phyloP scores from a whole-genome alignment of 2,329 filamentous ascomycete species.

The Fusarium sp. region DNA sequence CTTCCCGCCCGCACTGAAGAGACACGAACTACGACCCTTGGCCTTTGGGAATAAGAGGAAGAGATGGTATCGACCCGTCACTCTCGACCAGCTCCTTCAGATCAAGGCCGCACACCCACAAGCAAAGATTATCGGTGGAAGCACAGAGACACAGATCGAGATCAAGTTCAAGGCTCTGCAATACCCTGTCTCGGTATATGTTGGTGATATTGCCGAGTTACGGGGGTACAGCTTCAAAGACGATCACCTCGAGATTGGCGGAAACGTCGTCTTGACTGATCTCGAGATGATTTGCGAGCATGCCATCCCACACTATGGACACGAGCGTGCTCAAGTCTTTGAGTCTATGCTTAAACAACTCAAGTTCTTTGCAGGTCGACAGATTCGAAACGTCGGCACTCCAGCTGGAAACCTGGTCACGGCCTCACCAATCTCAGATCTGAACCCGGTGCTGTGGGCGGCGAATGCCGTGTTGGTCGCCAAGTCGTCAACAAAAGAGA shows the following conservation, averaged over 20 bases:
- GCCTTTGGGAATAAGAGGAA: conserved; percentile 96
- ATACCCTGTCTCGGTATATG: conserved; percentile 90
- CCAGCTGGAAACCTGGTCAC: conserved; percentile 95
- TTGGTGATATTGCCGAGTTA: conserved; percentile 92
- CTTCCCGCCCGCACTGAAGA: conserved; percentile 87
- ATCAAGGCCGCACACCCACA: conserved; percentile 89
- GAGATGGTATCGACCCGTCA: conserved; percentile 92
- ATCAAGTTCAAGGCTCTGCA: conserved; percentile 97
- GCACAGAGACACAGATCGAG: conserved; percentile 97
- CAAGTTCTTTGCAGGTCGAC: conserved; percentile 92
- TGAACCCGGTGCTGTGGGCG: conserved; percentile 94
- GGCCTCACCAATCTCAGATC: conserved; percentile 93
- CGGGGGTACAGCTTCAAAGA: conserved; percentile 84
- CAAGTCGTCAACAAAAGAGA: conserved; percentile 78
- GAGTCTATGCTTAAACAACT: conserved; percentile 93
- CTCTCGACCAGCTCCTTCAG: conserved; percentile 85
- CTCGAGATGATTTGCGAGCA: conserved; percentile 86
- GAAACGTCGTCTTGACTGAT: conserved; percentile 92
- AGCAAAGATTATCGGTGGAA: conserved; percentile 95
- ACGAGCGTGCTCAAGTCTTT: conserved; percentile 80
- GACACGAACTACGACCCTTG: conserved; percentile 83
- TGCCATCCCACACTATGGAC: conserved; percentile 83
- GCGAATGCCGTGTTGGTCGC: conserved; percentile 85
- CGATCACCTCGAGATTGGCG: conserved; percentile 89
- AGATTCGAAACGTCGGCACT: conserved; percentile 98